Evolutionary conservation across 2,329 filamentous ascomycete genomes (phyloP), one percentile per base, ranked within the genome.

Genomic region (Thielaviopsis cerberus): DNA sequence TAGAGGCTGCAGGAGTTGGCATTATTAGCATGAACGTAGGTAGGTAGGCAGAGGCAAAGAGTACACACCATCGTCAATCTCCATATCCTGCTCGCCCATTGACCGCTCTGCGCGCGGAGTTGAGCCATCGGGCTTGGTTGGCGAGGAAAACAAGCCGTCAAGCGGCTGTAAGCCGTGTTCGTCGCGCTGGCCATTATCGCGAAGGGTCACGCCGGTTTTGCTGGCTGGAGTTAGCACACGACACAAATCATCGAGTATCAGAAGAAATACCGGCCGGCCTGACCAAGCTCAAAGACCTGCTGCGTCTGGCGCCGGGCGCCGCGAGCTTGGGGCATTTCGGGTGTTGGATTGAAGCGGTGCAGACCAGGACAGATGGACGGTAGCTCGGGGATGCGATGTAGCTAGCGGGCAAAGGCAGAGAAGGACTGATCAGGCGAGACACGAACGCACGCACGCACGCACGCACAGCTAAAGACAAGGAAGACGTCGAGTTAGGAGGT

Each of bases 151-250:
- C 63, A 97, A 81, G 63, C 81, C 81, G 37, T 91, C 86, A 60
- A 95, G 78, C 37, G 87, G 85, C 68, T 96, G 88, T 74, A 98
- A 82, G 69, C 91, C 92, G 76, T 95, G 76, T 68, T 94, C 89
- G 71, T 97, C 91, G 71, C 88, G 85, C 61, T 83, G 75, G 56
- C 88, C 88, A 58, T 76, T 81, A 66, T 95, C 88, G 65, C 82
- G 80, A 30, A 97, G 71, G 0, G 82, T 85, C 25, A 94, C 79
- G 51, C 92, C 92, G 0, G 92, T 98, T 77, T 94, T 94, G 64
- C 91, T 96, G 63, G 54, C 53, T 48, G 50, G 22, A 13, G 37
- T 26, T 54, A 22, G 25, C 26, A 20, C 4, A 37, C 26, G n/a
- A 30, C n/a, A 15, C 20, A 20, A 11, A 22, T 26, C 4, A 11